A percentile compares a stretch with the other conserved stretches of the same genome.
phyloP scores from a whole-genome alignment of 148 eudicot genomes.

The Persicaria tinctoria region DNA sequence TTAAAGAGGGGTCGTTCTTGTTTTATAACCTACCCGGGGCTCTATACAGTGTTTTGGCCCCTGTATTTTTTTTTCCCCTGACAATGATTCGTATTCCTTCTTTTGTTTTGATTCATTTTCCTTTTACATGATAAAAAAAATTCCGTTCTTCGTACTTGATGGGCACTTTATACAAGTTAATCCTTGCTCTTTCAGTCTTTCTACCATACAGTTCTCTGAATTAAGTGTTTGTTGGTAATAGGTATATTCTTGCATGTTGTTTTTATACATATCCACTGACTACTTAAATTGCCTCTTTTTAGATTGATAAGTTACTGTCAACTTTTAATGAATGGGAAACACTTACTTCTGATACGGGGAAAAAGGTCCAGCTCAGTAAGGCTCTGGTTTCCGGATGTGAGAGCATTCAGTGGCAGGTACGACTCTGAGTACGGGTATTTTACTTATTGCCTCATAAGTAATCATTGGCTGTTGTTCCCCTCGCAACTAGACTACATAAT shows the following conservation, averaged over 20 bases:
- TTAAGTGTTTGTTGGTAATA: neutral
- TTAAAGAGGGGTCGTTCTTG: neutral
- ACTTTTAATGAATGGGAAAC: constrained; percentile 72
- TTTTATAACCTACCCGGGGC: neutral
- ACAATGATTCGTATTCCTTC: neutral
- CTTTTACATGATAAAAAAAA: neutral
- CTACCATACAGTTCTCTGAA: neutral
- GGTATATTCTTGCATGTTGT: constrained; percentile 3
- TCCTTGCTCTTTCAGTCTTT: neutral
- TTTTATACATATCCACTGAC: neutral
- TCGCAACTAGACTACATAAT: neutral
- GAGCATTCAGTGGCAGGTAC: constrained; percentile 95
- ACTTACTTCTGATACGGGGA: constrained; percentile 34
- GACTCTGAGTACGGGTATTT: constrained; percentile 2
- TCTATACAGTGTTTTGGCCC: neutral
- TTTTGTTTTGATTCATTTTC: neutral
- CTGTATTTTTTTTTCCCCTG: neutral
- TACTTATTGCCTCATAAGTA: neutral
- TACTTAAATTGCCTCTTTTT: constrained; percentile 13
- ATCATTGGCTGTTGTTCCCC: neutral
- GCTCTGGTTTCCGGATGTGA: constrained; percentile 59
- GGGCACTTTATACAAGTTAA: neutral
- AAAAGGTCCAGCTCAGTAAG: constrained; percentile 38
- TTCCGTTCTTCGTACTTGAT: constrained; percentile 2
- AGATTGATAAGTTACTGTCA: constrained; percentile 75